A percentile compares a stretch with the other conserved stretches of the same genome.
phyloP scores from a whole-genome alignment of 176 grass and related monocot species.

The Carex kokanica region DNA sequence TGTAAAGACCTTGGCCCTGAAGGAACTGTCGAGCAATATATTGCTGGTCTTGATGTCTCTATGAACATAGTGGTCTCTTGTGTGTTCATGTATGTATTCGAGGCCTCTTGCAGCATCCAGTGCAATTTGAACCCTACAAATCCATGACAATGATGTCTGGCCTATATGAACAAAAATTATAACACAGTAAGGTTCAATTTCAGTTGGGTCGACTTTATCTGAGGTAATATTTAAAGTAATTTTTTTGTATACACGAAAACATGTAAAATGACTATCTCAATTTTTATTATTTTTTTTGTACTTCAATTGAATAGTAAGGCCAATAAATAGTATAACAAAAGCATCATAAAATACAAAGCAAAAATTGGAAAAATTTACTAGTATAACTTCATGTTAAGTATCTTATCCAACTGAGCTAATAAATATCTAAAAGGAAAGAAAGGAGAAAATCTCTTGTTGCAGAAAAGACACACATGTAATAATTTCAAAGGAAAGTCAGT shows the following conservation, averaged over 20 bases:
- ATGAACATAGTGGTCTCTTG: conserved; percentile 98
- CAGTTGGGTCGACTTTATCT: not conserved
- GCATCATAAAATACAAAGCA: conserved; percentile 7
- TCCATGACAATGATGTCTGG: conserved; percentile 86
- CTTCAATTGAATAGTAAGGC: not conserved
- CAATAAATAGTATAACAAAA: not conserved
- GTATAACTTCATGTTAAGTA: not conserved
- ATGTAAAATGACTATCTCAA: not conserved
- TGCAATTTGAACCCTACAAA: conserved; percentile 90
- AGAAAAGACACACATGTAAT: not conserved
- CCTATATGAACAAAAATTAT: conserved; percentile 40
- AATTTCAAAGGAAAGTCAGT: not conserved
- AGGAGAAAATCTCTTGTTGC: not conserved
- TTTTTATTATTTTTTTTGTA: not conserved
- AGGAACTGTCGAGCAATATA: conserved; percentile 88
- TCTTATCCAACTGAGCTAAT: not conserved
- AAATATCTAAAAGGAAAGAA: not conserved
- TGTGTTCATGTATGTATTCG: conserved; percentile 99
- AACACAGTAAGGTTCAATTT: not conserved
- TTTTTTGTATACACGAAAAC: not conserved
- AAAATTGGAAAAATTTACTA: not conserved
- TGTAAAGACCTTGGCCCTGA: conserved; percentile 76
- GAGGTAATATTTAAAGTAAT: not conserved
- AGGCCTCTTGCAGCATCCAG: conserved; percentile 96
- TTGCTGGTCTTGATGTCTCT: conserved; percentile 99